These are phyloP conservation scores for Gossypium sturtianum DNA, from an alignment of 345 rosid genomes.

Conservation along the genomic window DNA sequence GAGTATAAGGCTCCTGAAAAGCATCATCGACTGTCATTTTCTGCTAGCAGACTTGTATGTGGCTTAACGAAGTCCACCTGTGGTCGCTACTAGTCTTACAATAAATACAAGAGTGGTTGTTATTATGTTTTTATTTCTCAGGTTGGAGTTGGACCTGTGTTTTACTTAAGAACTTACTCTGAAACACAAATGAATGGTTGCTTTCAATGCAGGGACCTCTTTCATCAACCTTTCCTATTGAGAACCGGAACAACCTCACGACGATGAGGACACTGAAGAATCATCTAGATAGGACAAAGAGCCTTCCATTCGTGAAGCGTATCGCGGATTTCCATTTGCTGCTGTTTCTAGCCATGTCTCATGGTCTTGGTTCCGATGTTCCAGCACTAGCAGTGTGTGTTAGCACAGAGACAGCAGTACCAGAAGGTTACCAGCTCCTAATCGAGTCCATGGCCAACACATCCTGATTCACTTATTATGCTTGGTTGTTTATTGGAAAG, in stretches of 20 bases:
- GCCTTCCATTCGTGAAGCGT: constrained; percentile 70
- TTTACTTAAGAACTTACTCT: background rate
- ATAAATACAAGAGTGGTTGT: too few species aligned
- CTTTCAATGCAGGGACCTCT: constrained; percentile 61
- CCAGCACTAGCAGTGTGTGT: constrained; percentile 77
- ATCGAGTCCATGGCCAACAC: constrained; percentile 77
- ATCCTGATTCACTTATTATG: constrained; percentile 26
- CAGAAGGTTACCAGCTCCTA: constrained; percentile 83
- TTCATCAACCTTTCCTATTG: constrained; percentile 69
- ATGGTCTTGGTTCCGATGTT: constrained; percentile 64
- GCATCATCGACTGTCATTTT: too few species aligned
- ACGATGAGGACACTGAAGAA: constrained; percentile 59
- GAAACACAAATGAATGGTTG: background rate
- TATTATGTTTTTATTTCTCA: too few species aligned
- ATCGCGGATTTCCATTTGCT: constrained; percentile 89
- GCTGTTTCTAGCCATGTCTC: constrained; percentile 60
- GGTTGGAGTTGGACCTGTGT: background rate
- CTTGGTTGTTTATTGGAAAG: background rate
- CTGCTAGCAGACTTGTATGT: too few species aligned
- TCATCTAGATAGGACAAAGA: constrained; percentile 64
- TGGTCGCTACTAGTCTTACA: too few species aligned
- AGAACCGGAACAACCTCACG: constrained; percentile 50
- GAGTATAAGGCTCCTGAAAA: too few species aligned
- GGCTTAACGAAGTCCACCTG: too few species aligned
- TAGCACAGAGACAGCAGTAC: constrained; percentile 45